Percentiles rank a stretch among this genome's conserved stretches.
phyloP scores from a whole-genome alignment of 2,329 filamentous ascomycete species.

The Didymella sp. region DNA sequence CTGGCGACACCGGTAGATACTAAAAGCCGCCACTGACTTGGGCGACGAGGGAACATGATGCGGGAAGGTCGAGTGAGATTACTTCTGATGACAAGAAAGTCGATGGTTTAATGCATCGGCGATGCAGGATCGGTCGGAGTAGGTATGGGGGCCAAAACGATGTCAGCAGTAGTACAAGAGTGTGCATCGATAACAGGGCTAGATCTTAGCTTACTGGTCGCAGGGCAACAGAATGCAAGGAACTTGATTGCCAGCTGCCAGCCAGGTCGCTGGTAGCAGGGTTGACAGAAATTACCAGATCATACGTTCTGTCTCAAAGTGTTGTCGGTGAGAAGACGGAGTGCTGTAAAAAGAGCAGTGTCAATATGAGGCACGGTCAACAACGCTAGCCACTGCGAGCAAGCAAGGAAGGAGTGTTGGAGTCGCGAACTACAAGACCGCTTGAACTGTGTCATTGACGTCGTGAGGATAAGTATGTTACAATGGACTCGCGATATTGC shows the following conservation, averaged over 20 bases:
- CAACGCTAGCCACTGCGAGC: not conserved
- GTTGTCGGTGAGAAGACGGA: not conserved
- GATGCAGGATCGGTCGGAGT: not conserved
- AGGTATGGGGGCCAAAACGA: not conserved
- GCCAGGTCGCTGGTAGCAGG: not conserved
- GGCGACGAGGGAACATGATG: not conserved
- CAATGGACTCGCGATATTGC: not conserved
- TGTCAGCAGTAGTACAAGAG: not conserved
- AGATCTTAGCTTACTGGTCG: not conserved
- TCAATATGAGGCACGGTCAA: not conserved
- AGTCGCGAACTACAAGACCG: not conserved
- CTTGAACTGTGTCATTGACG: conserved; percentile 7
- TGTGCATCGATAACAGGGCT: not conserved
- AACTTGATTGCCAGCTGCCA: not conserved
- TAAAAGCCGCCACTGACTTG: not conserved
- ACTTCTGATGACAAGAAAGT: not conserved
- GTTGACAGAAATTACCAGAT: not conserved
- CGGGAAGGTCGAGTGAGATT: not conserved
- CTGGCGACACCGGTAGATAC: not conserved
- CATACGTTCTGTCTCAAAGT: no score
- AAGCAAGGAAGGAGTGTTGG: not conserved
- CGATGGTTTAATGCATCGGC: not conserved
- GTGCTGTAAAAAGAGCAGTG: not conserved
- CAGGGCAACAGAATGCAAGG: not conserved
- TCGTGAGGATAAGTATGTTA: conserved; percentile 16